Conservation (phyloP, 2,329 filamentous ascomycete species). For the Knufia petricola region DNA sequence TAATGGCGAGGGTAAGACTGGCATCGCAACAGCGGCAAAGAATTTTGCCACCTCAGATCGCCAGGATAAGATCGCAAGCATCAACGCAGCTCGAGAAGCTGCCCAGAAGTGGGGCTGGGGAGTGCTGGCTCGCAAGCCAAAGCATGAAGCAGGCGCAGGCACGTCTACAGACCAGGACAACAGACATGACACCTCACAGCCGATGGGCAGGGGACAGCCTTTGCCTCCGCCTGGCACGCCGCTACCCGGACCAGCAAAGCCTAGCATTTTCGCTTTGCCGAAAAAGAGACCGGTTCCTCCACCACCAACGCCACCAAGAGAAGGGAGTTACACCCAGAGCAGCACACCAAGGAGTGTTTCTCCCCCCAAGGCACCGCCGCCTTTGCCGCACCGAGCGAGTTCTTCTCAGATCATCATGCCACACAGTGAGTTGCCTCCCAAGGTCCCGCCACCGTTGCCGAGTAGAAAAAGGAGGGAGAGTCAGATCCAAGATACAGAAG, state of each 20-base stretch:
- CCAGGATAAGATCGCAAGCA: conserved; percentile 33
- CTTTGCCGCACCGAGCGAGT: too few relatives aligned
- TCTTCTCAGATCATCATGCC: conserved; percentile 24
- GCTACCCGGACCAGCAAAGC: conserved; percentile 58
- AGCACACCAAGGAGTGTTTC: conserved; percentile 23
- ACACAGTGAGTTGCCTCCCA: conserved; percentile 31
- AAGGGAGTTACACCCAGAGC: conserved; percentile 19
- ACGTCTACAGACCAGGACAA: conserved; percentile 24
- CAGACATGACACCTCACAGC: conserved; percentile 37
- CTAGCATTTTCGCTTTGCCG: conserved; percentile 46
- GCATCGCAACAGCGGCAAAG: conserved; percentile 16
- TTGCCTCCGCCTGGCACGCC: conserved; percentile 73
- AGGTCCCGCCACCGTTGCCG: conserved; percentile 26
- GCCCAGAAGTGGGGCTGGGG: conserved; percentile 53
- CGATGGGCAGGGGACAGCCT: conserved; percentile 74
- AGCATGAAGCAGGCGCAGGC: conserved; percentile 21
- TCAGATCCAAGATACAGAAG: conserved; percentile 24
- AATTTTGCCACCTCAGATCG: conserved; percentile 23
- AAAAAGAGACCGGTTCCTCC: conserved; percentile 55
- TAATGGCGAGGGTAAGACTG: conserved; percentile 11
- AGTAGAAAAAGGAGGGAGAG: conserved; percentile 35
- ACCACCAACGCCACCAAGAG: conserved; percentile 20
- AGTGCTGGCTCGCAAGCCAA: conserved; percentile 34
- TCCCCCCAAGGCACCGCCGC: conserved; percentile 28
- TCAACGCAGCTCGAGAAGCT: conserved; percentile 44